Evolutionary conservation across 2,329 filamentous ascomycete species (phyloP).

Genomic region (Monosporascus sp.): DNA sequence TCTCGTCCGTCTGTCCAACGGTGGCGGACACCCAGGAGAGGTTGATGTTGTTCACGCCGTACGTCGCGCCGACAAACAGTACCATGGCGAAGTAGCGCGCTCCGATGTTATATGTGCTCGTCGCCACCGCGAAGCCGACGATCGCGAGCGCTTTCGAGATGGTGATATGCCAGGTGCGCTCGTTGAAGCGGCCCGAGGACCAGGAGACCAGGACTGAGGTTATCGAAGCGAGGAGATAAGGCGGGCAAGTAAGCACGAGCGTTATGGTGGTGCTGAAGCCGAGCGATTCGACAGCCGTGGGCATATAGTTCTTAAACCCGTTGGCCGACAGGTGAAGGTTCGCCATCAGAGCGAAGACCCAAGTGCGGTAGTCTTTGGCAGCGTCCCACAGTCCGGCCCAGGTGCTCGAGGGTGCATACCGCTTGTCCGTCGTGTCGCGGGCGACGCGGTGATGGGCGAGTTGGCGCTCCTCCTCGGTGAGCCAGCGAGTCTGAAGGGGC

Average conservation of each 20-base stretch:
- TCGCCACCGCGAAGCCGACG: constrained; percentile 22
- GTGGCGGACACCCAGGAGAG: constrained; percentile 37
- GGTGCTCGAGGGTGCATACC: constrained; percentile 25
- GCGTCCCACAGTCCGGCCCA: constrained; percentile 37
- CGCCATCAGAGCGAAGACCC: constrained; percentile 40
- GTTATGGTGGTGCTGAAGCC: constrained; percentile 39
- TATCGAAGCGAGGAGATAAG: constrained; percentile 22
- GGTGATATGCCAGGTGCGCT: constrained; percentile 43
- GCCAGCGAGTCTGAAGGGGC: constrained; percentile 35
- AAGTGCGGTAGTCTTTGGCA: constrained; percentile 36
- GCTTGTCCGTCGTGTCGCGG: constrained; percentile 27
- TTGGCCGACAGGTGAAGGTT: constrained; percentile 34
- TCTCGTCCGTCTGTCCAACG: constrained; percentile 41
- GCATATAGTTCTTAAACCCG: constrained; percentile 24
- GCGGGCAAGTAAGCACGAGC: constrained; percentile 42
- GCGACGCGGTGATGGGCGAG: constrained; percentile 35
- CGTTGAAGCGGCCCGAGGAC: constrained; percentile 41
- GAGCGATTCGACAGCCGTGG: constrained; percentile 35
- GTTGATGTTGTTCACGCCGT: constrained; percentile 39
- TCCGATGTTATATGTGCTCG: constrained; percentile 20
- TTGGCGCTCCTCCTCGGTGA: constrained; percentile 38
- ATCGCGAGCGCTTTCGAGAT: constrained; percentile 34
- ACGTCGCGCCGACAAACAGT: constrained; percentile 33
- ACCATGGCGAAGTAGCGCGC: constrained; percentile 31
- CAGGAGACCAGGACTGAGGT: constrained; percentile 32